Percentiles rank a stretch among this genome's conserved stretches.
Conservation (phyloP, 2,329 filamentous ascomycete species). For the Dactylellina leptospora region DNA sequence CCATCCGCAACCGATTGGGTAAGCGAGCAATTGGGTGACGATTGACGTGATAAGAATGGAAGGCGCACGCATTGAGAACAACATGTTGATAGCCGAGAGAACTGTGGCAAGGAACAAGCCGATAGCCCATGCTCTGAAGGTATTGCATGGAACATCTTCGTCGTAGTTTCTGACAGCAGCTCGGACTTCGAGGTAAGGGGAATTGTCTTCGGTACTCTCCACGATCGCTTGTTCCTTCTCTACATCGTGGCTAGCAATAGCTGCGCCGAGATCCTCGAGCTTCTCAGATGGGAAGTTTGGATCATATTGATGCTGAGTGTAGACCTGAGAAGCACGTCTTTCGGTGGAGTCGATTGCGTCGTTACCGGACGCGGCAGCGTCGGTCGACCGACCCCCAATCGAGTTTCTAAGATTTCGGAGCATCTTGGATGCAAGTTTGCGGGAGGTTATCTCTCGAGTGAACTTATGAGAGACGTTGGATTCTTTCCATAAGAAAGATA, state of each 20-base stretch:
- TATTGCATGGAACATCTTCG: slow-evolving; percentile 73
- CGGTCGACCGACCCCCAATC: slow-evolving; percentile 49
- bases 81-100: slow-evolving; percentile 70
- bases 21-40: slow-evolving; percentile 72
- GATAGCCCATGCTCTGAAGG: slow-evolving; percentile 72
- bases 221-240: slow-evolving; percentile 60
- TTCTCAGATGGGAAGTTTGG: slow-evolving; percentile 53
- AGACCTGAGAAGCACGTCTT: slow-evolving; percentile 37
- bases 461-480: slow-evolving; percentile 15
- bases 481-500: slow-evolving; percentile 22
- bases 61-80: slow-evolving; percentile 71
- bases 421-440: slow-evolving; percentile 24
- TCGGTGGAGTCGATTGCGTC: slow-evolving; percentile 48
- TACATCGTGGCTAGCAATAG: slow-evolving; percentile 54
- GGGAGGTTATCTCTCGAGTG: slow-evolving; percentile 17
- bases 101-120: slow-evolving; percentile 68
- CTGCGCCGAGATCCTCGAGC: slow-evolving; percentile 36
- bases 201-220: slow-evolving; percentile 66
- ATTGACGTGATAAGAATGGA: slow-evolving; percentile 70
- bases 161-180: slow-evolving; percentile 73
- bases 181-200: slow-evolving; percentile 73
- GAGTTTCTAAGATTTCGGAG: slow-evolving; percentile 50
- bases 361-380: slow-evolving; percentile 51
- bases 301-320: slow-evolving; percentile 37
- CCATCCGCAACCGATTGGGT: slow-evolving; percentile 71